A percentile compares a stretch with the other conserved stretches of the same genome.
Conservation (phyloP, 108 stramenopile species). For the Stephanodiscus minutulus region DNA sequence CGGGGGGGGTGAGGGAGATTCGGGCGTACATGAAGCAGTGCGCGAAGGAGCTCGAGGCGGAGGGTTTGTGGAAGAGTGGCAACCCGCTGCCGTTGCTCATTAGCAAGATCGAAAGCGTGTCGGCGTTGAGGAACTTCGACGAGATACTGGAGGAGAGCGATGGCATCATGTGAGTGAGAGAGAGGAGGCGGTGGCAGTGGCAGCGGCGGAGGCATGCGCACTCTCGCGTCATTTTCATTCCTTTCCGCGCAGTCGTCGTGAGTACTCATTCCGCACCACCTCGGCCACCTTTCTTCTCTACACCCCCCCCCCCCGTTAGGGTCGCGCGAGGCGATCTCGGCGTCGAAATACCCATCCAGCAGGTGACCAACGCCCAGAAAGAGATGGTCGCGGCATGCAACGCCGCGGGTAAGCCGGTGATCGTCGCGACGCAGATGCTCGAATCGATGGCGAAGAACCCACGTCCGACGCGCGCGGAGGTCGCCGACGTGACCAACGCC, state of each 20-base stretch:
- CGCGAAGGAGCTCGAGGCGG: constrained; percentile 65
- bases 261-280: background rate
- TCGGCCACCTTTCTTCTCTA: background rate
- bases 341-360: constrained; percentile 91
- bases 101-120: constrained; percentile 84
- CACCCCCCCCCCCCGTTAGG: too few relatives aligned
- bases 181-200: constrained; percentile 38
- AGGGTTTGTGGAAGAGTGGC: constrained; percentile 51
- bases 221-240: background rate
- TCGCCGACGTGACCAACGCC: constrained; percentile 98
- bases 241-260: background rate
- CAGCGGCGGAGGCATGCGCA: background rate
- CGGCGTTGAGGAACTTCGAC: constrained; percentile 87
- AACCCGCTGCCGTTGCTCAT: constrained; percentile 79
- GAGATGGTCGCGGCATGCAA: constrained; percentile 96
- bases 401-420: constrained; percentile 92
- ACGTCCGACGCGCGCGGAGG: constrained; percentile 97
- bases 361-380: constrained; percentile 97
- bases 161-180: constrained; percentile 84
- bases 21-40: constrained; percentile 75
- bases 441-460: constrained; percentile 98
- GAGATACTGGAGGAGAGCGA: constrained; percentile 86
- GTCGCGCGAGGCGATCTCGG: constrained; percentile 79
- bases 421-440: constrained; percentile 98
- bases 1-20: constrained; percentile 85